Evolutionary conservation across 768 basidiomycete species (phyloP), one percentile per base, ranked within the genome.

Genomic region (Leccinum aurantiacum): DNA sequence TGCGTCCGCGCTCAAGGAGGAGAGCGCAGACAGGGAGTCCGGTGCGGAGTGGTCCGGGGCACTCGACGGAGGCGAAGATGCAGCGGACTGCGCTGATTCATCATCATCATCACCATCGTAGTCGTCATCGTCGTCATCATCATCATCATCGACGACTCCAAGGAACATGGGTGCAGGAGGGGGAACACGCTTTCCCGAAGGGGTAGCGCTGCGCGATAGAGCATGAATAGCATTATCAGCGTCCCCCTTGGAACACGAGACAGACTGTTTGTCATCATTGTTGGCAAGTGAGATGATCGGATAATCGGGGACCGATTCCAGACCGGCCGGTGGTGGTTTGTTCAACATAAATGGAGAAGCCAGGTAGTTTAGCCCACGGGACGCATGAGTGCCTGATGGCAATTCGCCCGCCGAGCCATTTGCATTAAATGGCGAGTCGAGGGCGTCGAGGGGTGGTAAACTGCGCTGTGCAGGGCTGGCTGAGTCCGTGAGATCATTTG

Each of bases 341-440:
- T 54, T 25, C 29, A 51, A 33, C n/a, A 59, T 47, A 14, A 67
- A 67, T 10, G 64, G 60, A 41, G 69, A 59, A 31, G 68, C 61
- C 9, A 65, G 44, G 29, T 15, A 24, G 41, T 60, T 63, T 38
- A 65, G 24, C 44, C 56, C 53, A 13, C 54, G 63, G n/a, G 51
- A 54, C 37, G 61, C 19, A 17, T 4, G n/a, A 37, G 48, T 38
- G 17, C 15, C 19, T 49, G 47, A 15, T 15, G 65, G 25, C 6
- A 53, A 19, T 17, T 48, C 53, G 25, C 22, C 35, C 15, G 57
- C 46, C n/a, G 54, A 66, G 6, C 46, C 17, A 50, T 63, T 62
- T 35, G 63, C 58, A 3, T 60, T 54, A 24, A 53, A 29, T 17
- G 63, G 56, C 48, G 61, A 52, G 35, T 67, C 69, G 25, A 53